phyloP scores from a whole-genome alignment of 2,329 filamentous ascomycete species.

The Scorias spongiosa region DNA sequence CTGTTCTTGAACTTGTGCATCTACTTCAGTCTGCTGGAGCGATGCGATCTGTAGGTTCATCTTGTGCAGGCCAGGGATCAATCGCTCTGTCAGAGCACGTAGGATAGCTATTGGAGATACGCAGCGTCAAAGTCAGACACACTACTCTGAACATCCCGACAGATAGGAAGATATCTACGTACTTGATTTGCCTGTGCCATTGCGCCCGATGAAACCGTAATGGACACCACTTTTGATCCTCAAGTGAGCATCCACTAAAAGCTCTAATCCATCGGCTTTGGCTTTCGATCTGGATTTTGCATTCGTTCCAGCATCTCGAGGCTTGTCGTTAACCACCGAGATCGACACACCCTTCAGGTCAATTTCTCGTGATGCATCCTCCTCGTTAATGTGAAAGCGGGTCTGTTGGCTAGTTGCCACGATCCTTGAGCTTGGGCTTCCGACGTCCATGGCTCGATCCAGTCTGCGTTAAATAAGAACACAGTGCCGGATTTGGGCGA shows the following conservation, averaged over 20 bases:
- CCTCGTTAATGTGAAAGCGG: slow-evolving; percentile 5
- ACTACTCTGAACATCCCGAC: neutral
- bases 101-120: slow-evolving; percentile 41
- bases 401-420: slow-evolving; percentile 4
- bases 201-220: slow-evolving; percentile 67
- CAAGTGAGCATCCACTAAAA: slow-evolving; percentile 54
- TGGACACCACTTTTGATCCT: slow-evolving; percentile 56
- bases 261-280: slow-evolving; percentile 42
- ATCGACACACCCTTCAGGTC: slow-evolving; percentile 55
- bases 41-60: slow-evolving; percentile 2
- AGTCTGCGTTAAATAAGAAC: too few relatives aligned
- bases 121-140: neutral
- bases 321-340: slow-evolving; percentile 33
- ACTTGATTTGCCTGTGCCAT: slow-evolving; percentile 75
- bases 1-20: neutral
- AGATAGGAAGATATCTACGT: slow-evolving; percentile 13
- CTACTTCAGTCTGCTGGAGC: slow-evolving; percentile 2
- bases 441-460: neutral
- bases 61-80: slow-evolving; percentile 22
- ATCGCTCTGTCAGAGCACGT: slow-evolving; percentile 59
- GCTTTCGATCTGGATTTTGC: slow-evolving; percentile 32
- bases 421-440: neutral
- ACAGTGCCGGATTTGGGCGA: too few relatives aligned
- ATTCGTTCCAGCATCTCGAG: slow-evolving; percentile 17
- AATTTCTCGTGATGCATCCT: slow-evolving; percentile 13